Evolutionary conservation across 2,329 filamentous ascomycete species (phyloP).

Genomic region (Coniochaeta sp.): DNA sequence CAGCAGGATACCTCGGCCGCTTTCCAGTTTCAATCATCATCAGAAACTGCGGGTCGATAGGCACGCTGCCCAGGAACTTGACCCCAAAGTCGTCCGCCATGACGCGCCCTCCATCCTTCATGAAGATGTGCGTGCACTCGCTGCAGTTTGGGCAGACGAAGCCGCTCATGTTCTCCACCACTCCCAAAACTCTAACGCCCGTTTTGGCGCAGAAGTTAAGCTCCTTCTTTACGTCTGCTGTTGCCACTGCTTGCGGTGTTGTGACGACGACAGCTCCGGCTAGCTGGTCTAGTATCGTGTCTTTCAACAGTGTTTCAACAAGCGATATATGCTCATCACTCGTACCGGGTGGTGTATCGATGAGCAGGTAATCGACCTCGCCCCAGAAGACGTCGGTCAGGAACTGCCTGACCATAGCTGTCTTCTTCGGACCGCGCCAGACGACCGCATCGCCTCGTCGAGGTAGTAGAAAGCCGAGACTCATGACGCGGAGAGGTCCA

Average conservation of each 20-base stretch:
- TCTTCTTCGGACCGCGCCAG: slow-evolving; percentile 97
- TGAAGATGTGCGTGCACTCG: slow-evolving; percentile 91
- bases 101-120: slow-evolving; percentile 77
- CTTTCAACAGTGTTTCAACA: slow-evolving; percentile 71
- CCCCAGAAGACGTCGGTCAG: slow-evolving; percentile 86
- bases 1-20: slow-evolving; percentile 60
- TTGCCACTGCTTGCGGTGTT: slow-evolving; percentile 89
- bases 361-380: slow-evolving; percentile 81
- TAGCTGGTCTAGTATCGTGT: slow-evolving; percentile 59
- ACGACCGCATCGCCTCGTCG: slow-evolving; percentile 86
- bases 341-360: slow-evolving; percentile 94
- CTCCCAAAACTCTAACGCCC: slow-evolving; percentile 70
- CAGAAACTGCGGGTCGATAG: slow-evolving; percentile 90
- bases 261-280: slow-evolving; percentile 91
- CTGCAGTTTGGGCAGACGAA: slow-evolving; percentile 75
- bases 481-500: slow-evolving; percentile 77
- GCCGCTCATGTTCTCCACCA: slow-evolving; percentile 95
- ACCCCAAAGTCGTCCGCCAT: slow-evolving; percentile 87
- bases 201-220: slow-evolving; percentile 90
- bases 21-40: slow-evolving; percentile 71
- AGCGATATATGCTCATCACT: slow-evolving; percentile 96
- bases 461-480: slow-evolving; percentile 81
- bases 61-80: slow-evolving; percentile 76
- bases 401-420: slow-evolving; percentile 97
- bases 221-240: slow-evolving; percentile 90